Base-by-base conservation (phyloP, 2,329 filamentous ascomycete species). In the Epichloe festucae region DNA sequence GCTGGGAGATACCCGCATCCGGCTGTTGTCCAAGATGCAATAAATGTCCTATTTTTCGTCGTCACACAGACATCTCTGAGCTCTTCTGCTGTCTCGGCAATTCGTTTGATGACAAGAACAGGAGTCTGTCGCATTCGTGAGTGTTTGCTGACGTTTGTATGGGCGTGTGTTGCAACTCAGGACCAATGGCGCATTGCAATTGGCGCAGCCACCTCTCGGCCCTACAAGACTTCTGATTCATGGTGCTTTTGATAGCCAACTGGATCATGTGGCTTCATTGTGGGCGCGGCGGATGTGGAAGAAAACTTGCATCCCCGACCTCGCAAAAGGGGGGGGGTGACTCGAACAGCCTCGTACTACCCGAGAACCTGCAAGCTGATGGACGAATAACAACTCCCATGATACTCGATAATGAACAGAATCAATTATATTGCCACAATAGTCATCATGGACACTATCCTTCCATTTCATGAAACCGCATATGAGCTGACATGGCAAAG, bases 401-500 rank as follows among this genome's bases (percentile, higher is more conserved):
- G 19, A 35, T 38, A 6, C 14, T 41, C 12, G 14, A n/a, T 17
- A 42, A 23, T 21, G 10, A 8, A 8, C 10, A 4, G 8, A 14
- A 19, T 34, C 10, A 19, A 15, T 2, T 14, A n/a, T 14, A 3
- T 36, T 11, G 19, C 17, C 12, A n/a, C 21, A 36, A 17, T 15
- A 11, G 12, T 11, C 38, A 3, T 14, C 12, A 27, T 19, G n/a
- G 34, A 21, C n/a, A 21, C n/a, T 47, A 50, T 31, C 40, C 62
- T 53, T 57, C 62, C 53, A 68, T 53, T 54, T 68, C 60, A 53
- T 69, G 67, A 51, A 63, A 68, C 56, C 68, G 61, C 38, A 56
- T 51, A 54, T 85, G 81, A 4, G 81, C 79, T 5, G 69, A 59
- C 63, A 79, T 70, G 5, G 80, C 80, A 64, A 84, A 85, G 1